Evolutionary conservation across 495 filamentous ascomycete species (phyloP).

Genomic region (Penicillium manginii): DNA sequence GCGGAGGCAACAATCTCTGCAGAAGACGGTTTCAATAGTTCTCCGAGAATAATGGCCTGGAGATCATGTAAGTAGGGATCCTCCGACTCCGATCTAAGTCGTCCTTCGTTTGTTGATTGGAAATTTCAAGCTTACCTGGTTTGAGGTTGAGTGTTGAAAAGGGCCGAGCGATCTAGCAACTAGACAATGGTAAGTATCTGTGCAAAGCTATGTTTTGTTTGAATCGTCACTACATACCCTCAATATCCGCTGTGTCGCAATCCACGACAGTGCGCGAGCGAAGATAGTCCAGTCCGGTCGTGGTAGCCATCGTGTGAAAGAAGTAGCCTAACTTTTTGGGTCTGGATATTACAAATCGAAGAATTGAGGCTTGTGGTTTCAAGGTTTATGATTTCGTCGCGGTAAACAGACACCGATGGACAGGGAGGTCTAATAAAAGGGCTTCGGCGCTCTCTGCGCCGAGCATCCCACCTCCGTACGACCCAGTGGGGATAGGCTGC

Average conservation of each 20-base stretch:
- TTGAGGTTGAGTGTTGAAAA: slow-evolving; percentile 69
- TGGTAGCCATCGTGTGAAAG: slow-evolving; percentile 19
- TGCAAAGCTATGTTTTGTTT: not conserved
- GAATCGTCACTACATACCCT: slow-evolving; percentile 38
- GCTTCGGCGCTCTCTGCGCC: not conserved
- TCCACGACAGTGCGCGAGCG: slow-evolving; percentile 58
- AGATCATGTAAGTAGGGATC: not conserved
- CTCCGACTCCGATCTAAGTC: not conserved
- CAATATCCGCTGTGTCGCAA: slow-evolving; percentile 62
- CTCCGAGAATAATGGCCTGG: slow-evolving; percentile 60
- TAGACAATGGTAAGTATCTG: slow-evolving; percentile 21
- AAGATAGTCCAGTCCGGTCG: slow-evolving; percentile 39
- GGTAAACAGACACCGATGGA: slow-evolving; percentile 20
- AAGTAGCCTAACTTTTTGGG: not conserved
- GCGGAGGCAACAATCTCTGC: slow-evolving; percentile 49
- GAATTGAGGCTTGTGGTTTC: not conserved
- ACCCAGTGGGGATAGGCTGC: not conserved
- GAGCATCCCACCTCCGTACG: not conserved
- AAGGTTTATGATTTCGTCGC: not conserved
- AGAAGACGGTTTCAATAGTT: slow-evolving; percentile 57
- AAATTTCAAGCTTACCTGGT: slow-evolving; percentile 49
- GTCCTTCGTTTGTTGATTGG: not conserved
- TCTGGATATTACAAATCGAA: not conserved
- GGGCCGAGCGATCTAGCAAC: slow-evolving; percentile 60
- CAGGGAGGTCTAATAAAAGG: not conserved